A percentile compares a stretch with the other conserved stretches of the same genome.
Conservation (phyloP, 2,329 filamentous ascomycete species). For the Fusarium neocosmosporiellum region DNA sequence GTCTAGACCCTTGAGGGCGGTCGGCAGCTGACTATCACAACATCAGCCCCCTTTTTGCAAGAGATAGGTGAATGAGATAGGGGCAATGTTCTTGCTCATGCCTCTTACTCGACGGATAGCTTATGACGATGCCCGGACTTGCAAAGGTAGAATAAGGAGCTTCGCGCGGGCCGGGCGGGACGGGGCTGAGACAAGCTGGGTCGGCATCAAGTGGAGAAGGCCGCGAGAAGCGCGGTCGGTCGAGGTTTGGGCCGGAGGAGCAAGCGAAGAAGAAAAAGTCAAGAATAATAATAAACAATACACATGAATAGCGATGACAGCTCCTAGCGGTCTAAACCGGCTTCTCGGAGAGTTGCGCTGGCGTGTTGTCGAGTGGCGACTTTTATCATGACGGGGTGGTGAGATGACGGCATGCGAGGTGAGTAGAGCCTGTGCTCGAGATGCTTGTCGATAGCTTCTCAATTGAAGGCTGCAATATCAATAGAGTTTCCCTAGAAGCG, state of each 20-base stretch:
- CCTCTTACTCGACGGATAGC: background rate
- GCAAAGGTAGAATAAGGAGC: conserved; percentile 26
- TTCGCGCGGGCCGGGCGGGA: background rate
- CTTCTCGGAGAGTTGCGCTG: conserved; percentile 11
- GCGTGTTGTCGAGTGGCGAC: conserved; percentile 4
- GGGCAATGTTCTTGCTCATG: background rate
- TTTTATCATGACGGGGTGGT: background rate
- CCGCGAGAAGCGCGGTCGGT: conserved; percentile 20
- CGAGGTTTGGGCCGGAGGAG: conserved; percentile 10
- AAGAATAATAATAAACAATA: conserved; percentile 10
- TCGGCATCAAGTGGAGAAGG: conserved; percentile 32
- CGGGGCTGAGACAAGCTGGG: conserved; percentile 33
- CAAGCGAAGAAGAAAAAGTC: background rate
- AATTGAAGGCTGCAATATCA: background rate
- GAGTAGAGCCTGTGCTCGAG: background rate
- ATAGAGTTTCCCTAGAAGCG: background rate
- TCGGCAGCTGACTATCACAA: conserved; percentile 14
- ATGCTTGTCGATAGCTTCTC: background rate
- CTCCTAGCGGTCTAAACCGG: background rate
- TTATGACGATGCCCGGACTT: conserved; percentile 9
- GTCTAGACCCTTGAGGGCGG: conserved; percentile 21
- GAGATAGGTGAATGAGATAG: background rate
- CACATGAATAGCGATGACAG: background rate
- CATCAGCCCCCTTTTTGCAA: background rate
- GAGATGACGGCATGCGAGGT: background rate